These are phyloP conservation scores for Cyclotella choctawhatcheeana DNA, from an alignment of 108 stramenopile genomes.

Conservation along the genomic window DNA sequence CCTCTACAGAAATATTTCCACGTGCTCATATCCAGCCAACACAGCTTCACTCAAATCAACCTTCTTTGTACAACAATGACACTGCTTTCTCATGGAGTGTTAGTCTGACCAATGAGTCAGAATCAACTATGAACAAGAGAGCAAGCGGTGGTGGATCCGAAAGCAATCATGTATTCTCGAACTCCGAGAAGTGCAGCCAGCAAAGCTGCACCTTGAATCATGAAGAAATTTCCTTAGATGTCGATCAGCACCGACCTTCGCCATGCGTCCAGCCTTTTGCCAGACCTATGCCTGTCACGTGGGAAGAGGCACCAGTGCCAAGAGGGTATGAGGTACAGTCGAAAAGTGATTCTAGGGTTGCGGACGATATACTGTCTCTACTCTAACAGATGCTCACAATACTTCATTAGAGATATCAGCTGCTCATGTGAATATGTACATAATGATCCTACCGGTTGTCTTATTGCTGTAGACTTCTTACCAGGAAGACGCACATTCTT, in stretches of 20 bases:
- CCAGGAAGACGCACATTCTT: too few relatives aligned
- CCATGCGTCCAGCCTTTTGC: not conserved
- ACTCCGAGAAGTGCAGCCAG: not conserved
- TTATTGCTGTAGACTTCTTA: too few relatives aligned
- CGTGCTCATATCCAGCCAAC: not conserved
- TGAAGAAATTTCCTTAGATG: not conserved
- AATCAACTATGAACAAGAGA: not conserved
- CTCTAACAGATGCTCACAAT: too few relatives aligned
- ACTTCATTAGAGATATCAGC: too few relatives aligned
- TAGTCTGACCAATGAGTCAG: constrained; percentile 1
- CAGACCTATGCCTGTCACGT: constrained; percentile 1
- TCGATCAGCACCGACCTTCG: not conserved
- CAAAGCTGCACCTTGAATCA: too few relatives aligned
- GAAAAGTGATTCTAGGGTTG: too few relatives aligned
- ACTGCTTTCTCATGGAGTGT: constrained; percentile 10
- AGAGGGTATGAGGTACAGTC: constrained; percentile 18
- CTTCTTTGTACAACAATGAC: not conserved
- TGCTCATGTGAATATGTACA: too few relatives aligned
- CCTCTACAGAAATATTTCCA: constrained; percentile 3
- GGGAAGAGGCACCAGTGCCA: constrained; percentile 8
- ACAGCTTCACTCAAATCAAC: not conserved
- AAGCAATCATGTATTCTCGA: not conserved
- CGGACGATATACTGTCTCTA: too few relatives aligned
- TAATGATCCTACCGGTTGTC: too few relatives aligned
- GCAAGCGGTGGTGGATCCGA: not conserved